Evolutionary conservation across 192 early-diverging fungal species (phyloP), one percentile per base, ranked within the genome.

Genomic region (Dissophora ornata): DNA sequence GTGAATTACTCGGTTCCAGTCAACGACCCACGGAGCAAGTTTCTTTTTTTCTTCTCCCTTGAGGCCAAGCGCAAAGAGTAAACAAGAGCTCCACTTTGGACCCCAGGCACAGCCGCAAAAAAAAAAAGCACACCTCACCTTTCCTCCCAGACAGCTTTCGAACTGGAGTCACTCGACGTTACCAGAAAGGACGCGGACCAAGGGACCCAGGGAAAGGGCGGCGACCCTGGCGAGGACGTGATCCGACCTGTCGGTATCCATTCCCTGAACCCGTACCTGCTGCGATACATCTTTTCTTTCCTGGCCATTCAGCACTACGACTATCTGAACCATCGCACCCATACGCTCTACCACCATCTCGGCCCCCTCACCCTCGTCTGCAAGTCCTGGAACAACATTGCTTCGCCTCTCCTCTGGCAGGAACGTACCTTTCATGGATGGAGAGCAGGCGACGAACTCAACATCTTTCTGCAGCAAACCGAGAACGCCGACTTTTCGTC

Each of bases 401-500:
- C 73, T 0, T 77, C 73, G 12, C 73, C 73, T 1, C 64, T 77
- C 6, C 52, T 77, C 12, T 77, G 73, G 73, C 73, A 77, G 64
- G 73, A 77, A 42, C 73, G 73, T 13, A 67, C 64, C 11, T 77
- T 77, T 41, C 73, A 77, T 26, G 73, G 73, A 38, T 77, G 73
- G 73, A 67, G 67, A 22, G 73, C 73, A 21, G 73, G 73, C 57
- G 73, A 77, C 1, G 64, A 67, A 22, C 73, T 77, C 50, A 67
- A 67, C 50, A 60, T 48, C 2, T 77, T 77, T 45, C 30, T 77
- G 58, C 63, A 77, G 29, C 46, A 58, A 29, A 77, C 73, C 6
- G 73, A 77, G 47, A 77, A 77, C 29, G 73, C 73, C 51, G 73
- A 77, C 65, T 77, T 77, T 48, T 67, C 64, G 1, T 77, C 73